Conservation (phyloP, 2,329 filamentous ascomycete genomes). For the Pseudogymnoascus destructans region DNA sequence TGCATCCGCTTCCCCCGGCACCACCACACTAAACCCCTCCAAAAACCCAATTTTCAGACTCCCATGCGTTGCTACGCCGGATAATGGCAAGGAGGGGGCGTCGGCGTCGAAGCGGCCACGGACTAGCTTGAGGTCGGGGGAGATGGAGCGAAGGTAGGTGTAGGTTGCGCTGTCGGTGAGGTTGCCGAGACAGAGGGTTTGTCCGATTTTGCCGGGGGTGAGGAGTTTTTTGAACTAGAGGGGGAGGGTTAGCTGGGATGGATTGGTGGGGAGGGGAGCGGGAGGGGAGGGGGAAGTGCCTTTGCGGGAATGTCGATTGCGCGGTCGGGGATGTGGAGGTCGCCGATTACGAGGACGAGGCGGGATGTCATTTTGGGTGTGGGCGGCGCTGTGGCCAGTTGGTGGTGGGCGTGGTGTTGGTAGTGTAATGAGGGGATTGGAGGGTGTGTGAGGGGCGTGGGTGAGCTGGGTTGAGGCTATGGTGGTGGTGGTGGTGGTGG, state of each 20-base stretch:
- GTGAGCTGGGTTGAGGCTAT: not conserved
- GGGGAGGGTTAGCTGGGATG: not conserved
- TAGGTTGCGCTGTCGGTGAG: slow-evolving; percentile 69
- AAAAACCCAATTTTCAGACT: slow-evolving; percentile 53
- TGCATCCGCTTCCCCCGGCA: slow-evolving; percentile 48
- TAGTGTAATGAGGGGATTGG: not conserved
- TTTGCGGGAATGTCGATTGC: slow-evolving; percentile 84
- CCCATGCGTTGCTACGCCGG: slow-evolving; percentile 53
- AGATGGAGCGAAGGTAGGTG: slow-evolving; percentile 64
- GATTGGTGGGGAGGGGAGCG: not conserved
- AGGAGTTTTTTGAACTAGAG: slow-evolving; percentile 71
- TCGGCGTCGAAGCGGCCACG: slow-evolving; percentile 55
- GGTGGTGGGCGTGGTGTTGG: not conserved
- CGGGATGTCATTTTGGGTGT: slow-evolving; percentile 55
- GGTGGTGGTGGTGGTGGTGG: not conserved
- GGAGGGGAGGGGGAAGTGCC: slow-evolving; percentile 35
- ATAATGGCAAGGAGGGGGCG: slow-evolving; percentile 50
- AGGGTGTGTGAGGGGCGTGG: not conserved
- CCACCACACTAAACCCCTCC: slow-evolving; percentile 56
- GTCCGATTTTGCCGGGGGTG: slow-evolving; percentile 69
- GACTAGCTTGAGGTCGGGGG: slow-evolving; percentile 59
- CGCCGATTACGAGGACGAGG: slow-evolving; percentile 81
- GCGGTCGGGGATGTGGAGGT: slow-evolving; percentile 86
- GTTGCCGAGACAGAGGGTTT: slow-evolving; percentile 69
- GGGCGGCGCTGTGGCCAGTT: slow-evolving; percentile 3